Evolutionary conservation across 2,329 filamentous ascomycete genomes (phyloP).

Genomic region (Fusarium austroafricanum): DNA sequence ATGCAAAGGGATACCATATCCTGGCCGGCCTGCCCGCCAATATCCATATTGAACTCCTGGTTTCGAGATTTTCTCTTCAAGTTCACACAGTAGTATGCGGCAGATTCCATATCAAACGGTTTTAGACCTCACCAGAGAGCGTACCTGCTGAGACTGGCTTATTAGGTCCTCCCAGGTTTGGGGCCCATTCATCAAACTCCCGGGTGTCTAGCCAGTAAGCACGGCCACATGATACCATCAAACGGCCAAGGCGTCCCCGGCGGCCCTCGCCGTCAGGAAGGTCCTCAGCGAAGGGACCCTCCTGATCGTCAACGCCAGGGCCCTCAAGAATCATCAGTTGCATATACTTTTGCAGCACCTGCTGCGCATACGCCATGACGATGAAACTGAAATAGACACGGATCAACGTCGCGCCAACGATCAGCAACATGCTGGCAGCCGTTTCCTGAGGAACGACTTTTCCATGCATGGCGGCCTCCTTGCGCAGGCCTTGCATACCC

Average conservation of each 20-base stretch:
- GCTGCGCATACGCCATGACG: constrained; percentile 83
- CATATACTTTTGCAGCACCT: constrained; percentile 76
- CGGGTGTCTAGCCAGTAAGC: constrained; percentile 84
- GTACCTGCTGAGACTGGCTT: constrained; percentile 63
- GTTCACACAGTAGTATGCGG: constrained; percentile 10
- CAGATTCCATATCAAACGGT: constrained; percentile 12
- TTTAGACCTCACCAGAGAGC: constrained; percentile 51
- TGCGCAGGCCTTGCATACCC: constrained; percentile 50
- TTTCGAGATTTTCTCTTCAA: constrained; percentile 3
- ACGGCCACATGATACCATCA: constrained; percentile 79
- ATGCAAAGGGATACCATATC: constrained; percentile 1
- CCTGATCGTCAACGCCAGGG: constrained; percentile 59
- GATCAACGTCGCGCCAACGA: constrained; percentile 78
- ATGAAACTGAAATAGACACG: constrained; percentile 87
- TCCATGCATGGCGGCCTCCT: constrained; percentile 51
- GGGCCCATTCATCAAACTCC: constrained; percentile 76
- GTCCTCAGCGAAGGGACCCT: constrained; percentile 75
- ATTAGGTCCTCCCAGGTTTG: constrained; percentile 64
- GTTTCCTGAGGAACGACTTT: constrained; percentile 65
- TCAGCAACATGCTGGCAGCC: constrained; percentile 81
- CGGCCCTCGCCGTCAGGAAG: constrained; percentile 83
- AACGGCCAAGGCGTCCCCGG: constrained; percentile 80
- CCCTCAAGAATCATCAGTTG: constrained; percentile 61
- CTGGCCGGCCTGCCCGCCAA: constrained; percentile 21
- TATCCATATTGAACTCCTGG: constrained; percentile 9